Evolutionary conservation across 805 yeast species (phyloP).

Genomic region (Candida vaughaniae): DNA sequence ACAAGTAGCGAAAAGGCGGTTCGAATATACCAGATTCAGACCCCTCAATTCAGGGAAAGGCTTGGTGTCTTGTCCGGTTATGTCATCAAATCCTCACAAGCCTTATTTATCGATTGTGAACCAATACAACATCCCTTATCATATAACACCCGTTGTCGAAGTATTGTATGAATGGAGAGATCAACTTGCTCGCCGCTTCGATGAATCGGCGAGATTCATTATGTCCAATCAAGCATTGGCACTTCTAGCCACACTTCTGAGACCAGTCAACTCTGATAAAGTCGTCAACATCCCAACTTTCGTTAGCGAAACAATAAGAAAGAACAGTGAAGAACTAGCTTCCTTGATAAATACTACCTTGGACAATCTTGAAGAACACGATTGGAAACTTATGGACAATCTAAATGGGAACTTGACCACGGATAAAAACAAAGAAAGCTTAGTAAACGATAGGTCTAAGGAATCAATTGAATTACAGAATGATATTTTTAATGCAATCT

Average conservation of each 20-base stretch:
- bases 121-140: conserved; percentile 61
- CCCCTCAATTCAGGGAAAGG: conserved; percentile 25
- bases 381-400: conserved; percentile 35
- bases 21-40: conserved; percentile 74
- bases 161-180: conserved; percentile 85
- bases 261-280: conserved; percentile 58
- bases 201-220: conserved; percentile 80
- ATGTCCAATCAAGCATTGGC: conserved; percentile 81
- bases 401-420: conserved; percentile 11
- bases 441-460: neutral
- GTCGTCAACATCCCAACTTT: conserved; percentile 48
- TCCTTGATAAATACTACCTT: conserved; percentile 49
- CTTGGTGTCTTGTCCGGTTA: conserved; percentile 48
- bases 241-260: conserved; percentile 50
- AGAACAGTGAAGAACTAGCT: conserved; percentile 57
- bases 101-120: conserved; percentile 66
- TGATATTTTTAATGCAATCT: conserved; percentile 13
- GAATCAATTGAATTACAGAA: conserved; percentile 6
- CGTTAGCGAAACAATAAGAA: conserved; percentile 56
- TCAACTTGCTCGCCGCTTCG: conserved; percentile 63
- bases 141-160: conserved; percentile 55
- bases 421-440: neutral
- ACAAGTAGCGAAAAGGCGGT: conserved; percentile 74
- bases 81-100: conserved; percentile 47
- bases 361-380: conserved; percentile 32